Evolutionary conservation across 768 basidiomycete species (phyloP), one percentile per base, ranked within the genome.

Genomic region (Rhizopogon sp.): DNA sequence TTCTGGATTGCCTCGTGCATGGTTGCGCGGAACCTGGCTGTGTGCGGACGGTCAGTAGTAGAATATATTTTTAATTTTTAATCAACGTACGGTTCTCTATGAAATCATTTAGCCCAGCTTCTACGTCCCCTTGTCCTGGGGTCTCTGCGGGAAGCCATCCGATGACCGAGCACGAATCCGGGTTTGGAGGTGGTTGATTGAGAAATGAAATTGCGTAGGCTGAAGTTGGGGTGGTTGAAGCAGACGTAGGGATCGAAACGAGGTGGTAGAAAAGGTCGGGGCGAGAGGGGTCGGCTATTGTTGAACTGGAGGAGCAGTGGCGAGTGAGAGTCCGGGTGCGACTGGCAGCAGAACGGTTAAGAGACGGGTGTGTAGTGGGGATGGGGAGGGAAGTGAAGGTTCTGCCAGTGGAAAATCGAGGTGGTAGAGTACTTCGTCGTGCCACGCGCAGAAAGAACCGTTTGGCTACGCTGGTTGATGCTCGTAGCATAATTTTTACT

Each of bases 261-360:
- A 83, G 71, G 64, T 90, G 88, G 70, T 90, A 90, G 63, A 80
- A 89, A 2, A 91, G 67, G 64, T 83, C 85, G 16, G 83, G 77
- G 11, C 87, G 78, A 50, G 75, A 72, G 1, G 86, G 80, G 65
- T 90, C 88, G 7, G 77, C 56, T 49, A 69, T 64, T 29, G 67
- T 44, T 22, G 59, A 13, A 39, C 56, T 56, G 6, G 64, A 62
- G 22, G 63, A 20, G 20, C 1, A 58, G 58, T 51, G 58, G 4
- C 51, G 59, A 17, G 51, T 9, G 35, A 49, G 33, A 49, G 33
- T 6, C 53, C 40, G 10, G 2, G 22, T 29, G 28, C 11, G 46
- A 39, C 8, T 53, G 10, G 6, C 40, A 17, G 5, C 11, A 57
- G n/a, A 43, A 45, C 52, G 54, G 50, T 45, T 45, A 52, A 57